Evolutionary conservation across 768 basidiomycete genomes (phyloP).

Genomic region (Pisolithus tinctorius): DNA sequence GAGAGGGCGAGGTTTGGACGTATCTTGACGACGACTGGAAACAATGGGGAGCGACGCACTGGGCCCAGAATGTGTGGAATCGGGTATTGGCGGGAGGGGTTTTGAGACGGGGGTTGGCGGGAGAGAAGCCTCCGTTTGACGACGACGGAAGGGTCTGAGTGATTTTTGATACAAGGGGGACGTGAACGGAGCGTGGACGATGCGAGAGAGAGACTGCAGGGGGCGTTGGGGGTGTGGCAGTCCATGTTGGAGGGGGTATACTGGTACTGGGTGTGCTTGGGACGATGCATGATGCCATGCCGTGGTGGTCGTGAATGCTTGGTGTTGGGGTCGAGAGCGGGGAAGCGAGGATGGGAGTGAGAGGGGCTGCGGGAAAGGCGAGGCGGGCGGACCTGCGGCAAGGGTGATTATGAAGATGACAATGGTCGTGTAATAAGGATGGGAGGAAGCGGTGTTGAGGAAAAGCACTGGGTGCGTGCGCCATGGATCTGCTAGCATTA

Average conservation of each 20-base stretch:
- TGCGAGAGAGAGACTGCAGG: constrained; percentile 34
- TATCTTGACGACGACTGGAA: not conserved
- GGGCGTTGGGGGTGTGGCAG: constrained; percentile 53
- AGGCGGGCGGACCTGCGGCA: constrained; percentile 20
- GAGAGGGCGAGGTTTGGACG: constrained; percentile 1
- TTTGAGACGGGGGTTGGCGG: constrained; percentile 27
- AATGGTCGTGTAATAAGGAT: not conserved
- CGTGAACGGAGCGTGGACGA: constrained; percentile 26
- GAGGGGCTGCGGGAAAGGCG: constrained; percentile 36
- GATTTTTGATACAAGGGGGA: constrained; percentile 13
- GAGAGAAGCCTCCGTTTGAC: constrained; percentile 36
- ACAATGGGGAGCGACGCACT: not conserved
- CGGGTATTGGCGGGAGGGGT: constrained; percentile 8
- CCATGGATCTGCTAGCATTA: not conserved
- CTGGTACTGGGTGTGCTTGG: not conserved
- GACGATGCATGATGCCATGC: not conserved
- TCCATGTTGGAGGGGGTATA: constrained; percentile 43
- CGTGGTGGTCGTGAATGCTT: not conserved
- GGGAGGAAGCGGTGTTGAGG: constrained; percentile 3
- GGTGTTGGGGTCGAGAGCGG: constrained; percentile 44
- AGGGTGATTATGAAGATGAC: not conserved
- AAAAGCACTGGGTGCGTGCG: not conserved
- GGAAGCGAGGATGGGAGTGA: constrained; percentile 55
- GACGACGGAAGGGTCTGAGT: not conserved
- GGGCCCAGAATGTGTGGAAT: not conserved